Percentiles rank a stretch among this genome's conserved stretches.
Conservation (phyloP, 1,284 basidiomycete species). For the Trametes pubescens region DNA sequence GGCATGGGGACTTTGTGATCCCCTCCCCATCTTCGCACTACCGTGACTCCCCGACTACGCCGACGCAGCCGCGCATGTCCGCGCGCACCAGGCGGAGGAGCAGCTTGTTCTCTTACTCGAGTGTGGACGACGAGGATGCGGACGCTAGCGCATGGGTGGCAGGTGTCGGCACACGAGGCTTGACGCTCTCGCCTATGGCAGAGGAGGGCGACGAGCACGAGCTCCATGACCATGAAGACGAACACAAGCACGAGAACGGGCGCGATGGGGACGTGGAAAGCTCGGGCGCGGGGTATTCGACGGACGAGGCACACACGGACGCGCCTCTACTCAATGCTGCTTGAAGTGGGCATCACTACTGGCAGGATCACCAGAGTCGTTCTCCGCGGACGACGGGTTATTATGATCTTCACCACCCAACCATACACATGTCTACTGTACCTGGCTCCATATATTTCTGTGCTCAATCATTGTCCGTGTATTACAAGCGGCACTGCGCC, state of each 20-base stretch:
- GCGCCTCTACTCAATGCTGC: neutral
- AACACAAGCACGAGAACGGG: neutral
- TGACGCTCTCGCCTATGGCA: neutral
- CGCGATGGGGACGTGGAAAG: neutral
- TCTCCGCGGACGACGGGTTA: no score
- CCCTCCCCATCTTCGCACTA: neutral
- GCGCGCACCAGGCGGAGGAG: slow-evolving; percentile 7
- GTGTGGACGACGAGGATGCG: neutral
- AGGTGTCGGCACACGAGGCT: neutral
- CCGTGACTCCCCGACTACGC: neutral
- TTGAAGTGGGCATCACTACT: no score
- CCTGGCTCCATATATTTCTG: no score
- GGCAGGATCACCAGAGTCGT: no score
- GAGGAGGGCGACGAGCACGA: neutral
- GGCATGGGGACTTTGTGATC: neutral
- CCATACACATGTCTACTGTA: no score
- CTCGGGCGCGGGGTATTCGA: neutral
- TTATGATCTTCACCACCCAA: no score
- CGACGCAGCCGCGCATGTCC: slow-evolving; percentile 1
- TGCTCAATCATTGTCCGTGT: no score
- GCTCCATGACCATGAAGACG: neutral
- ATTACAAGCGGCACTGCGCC: no score
- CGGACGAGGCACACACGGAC: neutral
- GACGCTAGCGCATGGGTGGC: neutral
- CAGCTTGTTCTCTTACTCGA: neutral